Conservation (phyloP, 2,329 filamentous ascomycete species). For the Calonectria crousiana region DNA sequence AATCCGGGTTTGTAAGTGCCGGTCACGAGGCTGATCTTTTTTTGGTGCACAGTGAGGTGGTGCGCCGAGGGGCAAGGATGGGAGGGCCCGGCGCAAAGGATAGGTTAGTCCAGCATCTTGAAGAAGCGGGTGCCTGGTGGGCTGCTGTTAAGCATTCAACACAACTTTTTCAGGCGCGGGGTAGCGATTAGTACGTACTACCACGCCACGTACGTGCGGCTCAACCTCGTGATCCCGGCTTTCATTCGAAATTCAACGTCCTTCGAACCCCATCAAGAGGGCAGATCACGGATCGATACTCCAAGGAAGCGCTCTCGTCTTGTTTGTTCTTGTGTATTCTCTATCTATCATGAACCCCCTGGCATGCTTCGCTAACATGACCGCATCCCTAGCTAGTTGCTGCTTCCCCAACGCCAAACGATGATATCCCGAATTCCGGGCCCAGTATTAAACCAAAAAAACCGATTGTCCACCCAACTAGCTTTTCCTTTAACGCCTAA, state of each 20-base stretch:
- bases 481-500: constrained; percentile 42
- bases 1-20: constrained; percentile 32
- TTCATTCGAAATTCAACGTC: constrained; percentile 34
- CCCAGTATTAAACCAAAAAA: constrained; percentile 17
- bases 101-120: constrained; percentile 26
- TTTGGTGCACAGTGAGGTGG: constrained; percentile 30
- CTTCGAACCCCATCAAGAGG: constrained; percentile 20
- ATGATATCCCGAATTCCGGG: constrained; percentile 32
- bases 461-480: constrained; percentile 24
- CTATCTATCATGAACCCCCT: constrained; percentile 21
- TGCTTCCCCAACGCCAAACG: constrained; percentile 39
- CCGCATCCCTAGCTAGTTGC: constrained; percentile 27
- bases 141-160: constrained; percentile 31
- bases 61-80: constrained; percentile 23
- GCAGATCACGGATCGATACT: constrained; percentile 10
- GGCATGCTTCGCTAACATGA: constrained; percentile 26
- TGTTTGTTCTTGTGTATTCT: constrained; percentile 30
- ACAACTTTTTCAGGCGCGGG: constrained; percentile 35
- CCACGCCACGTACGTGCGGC: constrained; percentile 24
- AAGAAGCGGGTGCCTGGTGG: not conserved
- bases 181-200: constrained; percentile 32
- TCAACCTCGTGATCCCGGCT: constrained; percentile 38
- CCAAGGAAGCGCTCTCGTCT: constrained; percentile 10
- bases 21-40: constrained; percentile 39
- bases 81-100: constrained; percentile 13